Evolutionary conservation across 306 rosid species (phyloP).

Genomic region (Hippophae gyantsensis): DNA sequence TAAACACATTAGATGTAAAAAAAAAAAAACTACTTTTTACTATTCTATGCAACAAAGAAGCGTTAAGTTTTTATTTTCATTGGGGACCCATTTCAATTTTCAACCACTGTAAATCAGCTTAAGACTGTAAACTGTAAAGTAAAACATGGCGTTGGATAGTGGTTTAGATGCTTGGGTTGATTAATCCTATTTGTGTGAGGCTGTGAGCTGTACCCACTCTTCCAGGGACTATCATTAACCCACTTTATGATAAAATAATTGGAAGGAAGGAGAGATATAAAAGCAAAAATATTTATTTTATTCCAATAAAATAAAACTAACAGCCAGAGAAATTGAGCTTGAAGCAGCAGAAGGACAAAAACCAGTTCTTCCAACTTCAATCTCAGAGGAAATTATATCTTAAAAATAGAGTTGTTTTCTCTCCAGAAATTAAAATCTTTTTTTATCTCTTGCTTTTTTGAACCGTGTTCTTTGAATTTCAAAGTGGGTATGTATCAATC

Average conservation of each 20-base stretch:
- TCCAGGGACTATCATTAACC: slow-evolving; percentile 43
- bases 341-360: slow-evolving; percentile 26
- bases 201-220: slow-evolving; percentile 94
- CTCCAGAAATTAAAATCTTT: slow-evolving; percentile 17
- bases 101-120: not conserved
- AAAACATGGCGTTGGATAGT: slow-evolving; percentile 15
- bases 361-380: slow-evolving; percentile 32
- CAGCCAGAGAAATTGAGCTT: slow-evolving; percentile 32
- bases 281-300: slow-evolving; percentile 8
- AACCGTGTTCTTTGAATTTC: slow-evolving; percentile 29
- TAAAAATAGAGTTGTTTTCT: not conserved
- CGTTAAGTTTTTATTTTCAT: no score
- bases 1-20: no score
- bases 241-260: slow-evolving; percentile 32
- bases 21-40: no score
- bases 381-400: slow-evolving; percentile 19
- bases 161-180: slow-evolving; percentile 29
- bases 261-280: slow-evolving; percentile 10
- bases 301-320: slow-evolving; percentile 4
- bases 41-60: no score
- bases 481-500: slow-evolving; percentile 20
- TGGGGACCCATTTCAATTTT: no score
- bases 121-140: not conserved
- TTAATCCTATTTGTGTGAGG: slow-evolving; percentile 61
- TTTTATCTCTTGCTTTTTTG: slow-evolving; percentile 21